These are phyloP conservation scores for Anisodus tanguticus DNA, from an alignment of 257 asterid genomes.

Conservation along the genomic window DNA sequence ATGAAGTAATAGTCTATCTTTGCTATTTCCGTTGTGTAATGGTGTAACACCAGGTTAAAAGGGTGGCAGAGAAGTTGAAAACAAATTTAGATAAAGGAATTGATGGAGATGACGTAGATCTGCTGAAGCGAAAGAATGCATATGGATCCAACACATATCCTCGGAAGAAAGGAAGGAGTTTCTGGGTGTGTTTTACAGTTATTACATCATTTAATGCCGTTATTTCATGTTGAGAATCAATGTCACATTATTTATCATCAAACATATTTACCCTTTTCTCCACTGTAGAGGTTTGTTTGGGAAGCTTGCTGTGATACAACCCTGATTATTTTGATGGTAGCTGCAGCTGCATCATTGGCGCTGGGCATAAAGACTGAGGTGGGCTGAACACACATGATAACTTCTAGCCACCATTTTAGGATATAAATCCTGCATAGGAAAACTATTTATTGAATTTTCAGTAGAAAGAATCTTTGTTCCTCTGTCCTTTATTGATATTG, in stretches of 20 bases:
- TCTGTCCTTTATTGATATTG: neutral
- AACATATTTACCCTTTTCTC: slow-evolving; percentile 28
- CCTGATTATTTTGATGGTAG: slow-evolving; percentile 89
- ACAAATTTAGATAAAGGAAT: slow-evolving; percentile 70
- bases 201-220: slow-evolving; percentile 12
- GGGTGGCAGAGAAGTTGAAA: slow-evolving; percentile 68
- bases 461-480: slow-evolving; percentile 15
- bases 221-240: neutral
- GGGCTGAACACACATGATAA: slow-evolving; percentile 27
- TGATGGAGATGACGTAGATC: slow-evolving; percentile 72
- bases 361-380: slow-evolving; percentile 97
- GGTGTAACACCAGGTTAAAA: slow-evolving; percentile 56
- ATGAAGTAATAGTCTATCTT: slow-evolving; percentile 27
- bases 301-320: slow-evolving; percentile 96
- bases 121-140: slow-evolving; percentile 60
- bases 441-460: slow-evolving; percentile 11
- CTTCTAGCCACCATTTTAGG: slow-evolving; percentile 2
- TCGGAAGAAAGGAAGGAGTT: slow-evolving; percentile 86
- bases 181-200: slow-evolving; percentile 62
- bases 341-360: slow-evolving; percentile 97
- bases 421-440: neutral
- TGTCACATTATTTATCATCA: neutral
- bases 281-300: slow-evolving; percentile 78
- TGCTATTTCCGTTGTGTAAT: slow-evolving; percentile 10
- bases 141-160: slow-evolving; percentile 98